phyloP scores from a whole-genome alignment of 805 yeast genomes.

The Starmerella lactis-condensi region DNA sequence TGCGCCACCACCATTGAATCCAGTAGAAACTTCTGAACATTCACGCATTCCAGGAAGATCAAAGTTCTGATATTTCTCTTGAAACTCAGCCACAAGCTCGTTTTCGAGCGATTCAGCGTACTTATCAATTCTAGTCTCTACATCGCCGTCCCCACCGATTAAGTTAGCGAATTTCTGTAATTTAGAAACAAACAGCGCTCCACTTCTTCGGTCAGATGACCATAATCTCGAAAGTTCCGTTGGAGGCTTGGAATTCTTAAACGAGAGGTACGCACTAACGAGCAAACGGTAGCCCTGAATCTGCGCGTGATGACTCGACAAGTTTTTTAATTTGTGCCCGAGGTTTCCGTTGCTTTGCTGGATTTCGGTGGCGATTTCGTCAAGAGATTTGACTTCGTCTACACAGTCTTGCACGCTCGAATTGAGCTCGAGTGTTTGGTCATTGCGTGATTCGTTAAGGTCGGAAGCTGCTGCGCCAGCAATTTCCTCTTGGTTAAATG shows the following conservation, averaged over 20 bases:
- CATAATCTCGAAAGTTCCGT: slow-evolving; percentile 40
- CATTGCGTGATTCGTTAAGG: slow-evolving; percentile 48
- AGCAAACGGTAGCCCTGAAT: slow-evolving; percentile 54
- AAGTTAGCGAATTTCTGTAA: slow-evolving; percentile 46
- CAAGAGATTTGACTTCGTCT: slow-evolving; percentile 23
- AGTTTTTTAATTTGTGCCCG: slow-evolving; percentile 20
- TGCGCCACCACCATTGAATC: slow-evolving; percentile 68
- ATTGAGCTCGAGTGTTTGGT: slow-evolving; percentile 40
- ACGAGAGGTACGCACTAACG: slow-evolving; percentile 58
- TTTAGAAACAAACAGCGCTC: slow-evolving; percentile 54
- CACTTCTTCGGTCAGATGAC: slow-evolving; percentile 39
- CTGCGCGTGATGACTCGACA: slow-evolving; percentile 51
- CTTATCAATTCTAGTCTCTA: slow-evolving; percentile 36
- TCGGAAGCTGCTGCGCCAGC: slow-evolving; percentile 39
- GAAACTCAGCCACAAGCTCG: slow-evolving; percentile 48
- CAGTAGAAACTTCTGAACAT: slow-evolving; percentile 50
- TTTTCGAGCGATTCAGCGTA: slow-evolving; percentile 65
- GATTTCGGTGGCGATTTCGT: slow-evolving; percentile 20
- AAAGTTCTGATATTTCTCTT: slow-evolving; percentile 50
- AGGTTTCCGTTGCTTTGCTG: slow-evolving; percentile 18
- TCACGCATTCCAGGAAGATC: slow-evolving; percentile 57
- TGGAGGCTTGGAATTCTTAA: slow-evolving; percentile 38
- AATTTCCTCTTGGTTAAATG: slow-evolving; percentile 31
- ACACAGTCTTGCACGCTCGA: slow-evolving; percentile 27
- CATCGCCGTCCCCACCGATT: slow-evolving; percentile 24